These are phyloP conservation scores for Hymenoscyphus scutula DNA, from an alignment of 2,329 filamentous ascomycete species.

Conservation along the genomic window DNA sequence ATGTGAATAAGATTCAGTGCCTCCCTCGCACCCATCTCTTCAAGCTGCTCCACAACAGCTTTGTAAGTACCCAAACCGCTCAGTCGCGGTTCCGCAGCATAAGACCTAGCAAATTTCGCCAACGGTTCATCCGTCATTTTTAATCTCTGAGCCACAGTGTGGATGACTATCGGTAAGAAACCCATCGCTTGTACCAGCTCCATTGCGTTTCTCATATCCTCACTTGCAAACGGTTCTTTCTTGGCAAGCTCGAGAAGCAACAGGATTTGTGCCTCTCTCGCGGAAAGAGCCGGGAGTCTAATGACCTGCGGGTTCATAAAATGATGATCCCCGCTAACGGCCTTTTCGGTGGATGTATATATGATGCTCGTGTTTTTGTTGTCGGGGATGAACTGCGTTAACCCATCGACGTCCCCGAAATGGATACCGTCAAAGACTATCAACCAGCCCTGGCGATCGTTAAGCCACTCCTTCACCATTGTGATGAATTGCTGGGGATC, in stretches of 20 bases:
- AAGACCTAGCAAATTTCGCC: slow-evolving; percentile 58
- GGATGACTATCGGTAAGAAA: slow-evolving; percentile 64
- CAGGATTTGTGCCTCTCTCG: slow-evolving; percentile 57
- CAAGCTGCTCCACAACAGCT: slow-evolving; percentile 49
- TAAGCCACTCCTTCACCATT: slow-evolving; percentile 61
- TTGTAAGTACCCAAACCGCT: slow-evolving; percentile 48
- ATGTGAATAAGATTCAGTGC: slow-evolving; percentile 64
- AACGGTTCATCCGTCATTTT: slow-evolving; percentile 60
- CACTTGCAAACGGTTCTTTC: slow-evolving; percentile 48
- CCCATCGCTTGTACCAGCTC: slow-evolving; percentile 63
- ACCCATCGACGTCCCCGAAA: slow-evolving; percentile 54
- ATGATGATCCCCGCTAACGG: slow-evolving; percentile 51
- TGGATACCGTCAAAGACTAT: slow-evolving; percentile 65
- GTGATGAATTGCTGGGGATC: slow-evolving; percentile 50
- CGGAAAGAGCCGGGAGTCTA: slow-evolving; percentile 52
- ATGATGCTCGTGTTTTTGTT: slow-evolving; percentile 62
- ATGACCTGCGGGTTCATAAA: slow-evolving; percentile 60
- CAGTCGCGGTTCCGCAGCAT: slow-evolving; percentile 53
- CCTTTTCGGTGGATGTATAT: slow-evolving; percentile 64
- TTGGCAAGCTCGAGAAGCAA: slow-evolving; percentile 63
- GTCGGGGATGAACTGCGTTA: slow-evolving; percentile 63
- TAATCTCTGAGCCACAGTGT: slow-evolving; percentile 61
- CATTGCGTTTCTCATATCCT: slow-evolving; percentile 56
- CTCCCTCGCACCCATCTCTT: slow-evolving; percentile 46
- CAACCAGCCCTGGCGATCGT: slow-evolving; percentile 61